Conservation (phyloP, 495 filamentous ascomycete species). For the Sordaria brevicollis region DNA sequence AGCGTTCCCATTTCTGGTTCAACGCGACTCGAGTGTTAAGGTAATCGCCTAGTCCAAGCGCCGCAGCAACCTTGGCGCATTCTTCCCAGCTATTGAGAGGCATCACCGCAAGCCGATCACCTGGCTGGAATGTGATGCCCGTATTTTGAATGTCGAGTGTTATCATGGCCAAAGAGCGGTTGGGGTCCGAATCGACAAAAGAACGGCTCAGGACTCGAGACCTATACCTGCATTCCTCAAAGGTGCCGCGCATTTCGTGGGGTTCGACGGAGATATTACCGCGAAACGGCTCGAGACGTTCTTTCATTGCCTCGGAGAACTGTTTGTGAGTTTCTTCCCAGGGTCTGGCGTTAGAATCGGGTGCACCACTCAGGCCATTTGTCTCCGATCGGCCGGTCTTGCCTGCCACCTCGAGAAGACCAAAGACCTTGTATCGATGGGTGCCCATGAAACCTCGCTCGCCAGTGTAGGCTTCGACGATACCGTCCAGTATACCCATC, state of each 20-base stretch:
- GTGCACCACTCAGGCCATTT: constrained; percentile 35
- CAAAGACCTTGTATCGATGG: constrained; percentile 43
- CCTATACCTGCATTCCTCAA: constrained; percentile 40
- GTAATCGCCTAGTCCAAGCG: constrained; percentile 29
- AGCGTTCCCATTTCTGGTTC: constrained; percentile 31
- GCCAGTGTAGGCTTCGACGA: constrained; percentile 38
- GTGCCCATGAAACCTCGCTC: constrained; percentile 45
- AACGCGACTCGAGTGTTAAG: constrained; percentile 25
- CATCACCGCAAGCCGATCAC: constrained; percentile 41
- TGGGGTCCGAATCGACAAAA: constrained; percentile 31
- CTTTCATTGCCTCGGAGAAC: constrained; percentile 43
- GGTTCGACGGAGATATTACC: constrained; percentile 32
- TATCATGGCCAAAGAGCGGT: constrained; percentile 34
- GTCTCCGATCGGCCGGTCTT: constrained; percentile 42
- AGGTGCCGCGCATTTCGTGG: constrained; percentile 40
- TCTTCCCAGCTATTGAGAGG: constrained; percentile 39
- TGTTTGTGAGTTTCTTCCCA: constrained; percentile 43
- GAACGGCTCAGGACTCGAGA: constrained; percentile 31
- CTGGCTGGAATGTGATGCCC: constrained; percentile 39
- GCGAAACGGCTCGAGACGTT: constrained; percentile 37
- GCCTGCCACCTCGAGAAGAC: constrained; percentile 41
- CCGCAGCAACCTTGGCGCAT: constrained; percentile 36
- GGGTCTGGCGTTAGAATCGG: constrained; percentile 27
- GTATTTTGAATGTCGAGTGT: constrained; percentile 36
- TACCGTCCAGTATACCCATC: constrained; percentile 37